A percentile compares a stretch with the other conserved stretches of the same genome.
phyloP scores from a whole-genome alignment of 2,329 filamentous ascomycete genomes.

The Colletotrichum tabaci region DNA sequence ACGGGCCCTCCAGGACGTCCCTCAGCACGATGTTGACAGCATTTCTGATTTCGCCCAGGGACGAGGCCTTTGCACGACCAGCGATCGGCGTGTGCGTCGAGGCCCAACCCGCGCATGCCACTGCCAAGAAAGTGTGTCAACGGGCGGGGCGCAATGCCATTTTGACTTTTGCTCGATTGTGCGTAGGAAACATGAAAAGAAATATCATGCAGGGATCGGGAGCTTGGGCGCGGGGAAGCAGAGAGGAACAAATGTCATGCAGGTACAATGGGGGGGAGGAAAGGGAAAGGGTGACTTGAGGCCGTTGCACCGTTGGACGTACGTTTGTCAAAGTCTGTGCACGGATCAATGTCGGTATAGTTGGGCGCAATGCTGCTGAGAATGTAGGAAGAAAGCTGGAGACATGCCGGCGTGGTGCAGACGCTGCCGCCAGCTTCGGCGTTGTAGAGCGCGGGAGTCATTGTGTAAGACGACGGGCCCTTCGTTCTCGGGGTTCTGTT shows the following conservation, averaged over 20 bases:
- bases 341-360: constrained; percentile 76
- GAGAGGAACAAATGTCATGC: constrained; percentile 14
- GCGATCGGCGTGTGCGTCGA: constrained; percentile 74
- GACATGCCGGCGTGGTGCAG: constrained; percentile 47
- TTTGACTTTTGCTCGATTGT: background rate
- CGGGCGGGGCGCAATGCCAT: constrained; percentile 4
- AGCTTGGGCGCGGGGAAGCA: constrained; percentile 9
- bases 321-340: constrained; percentile 75
- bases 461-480: background rate
- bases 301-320: background rate
- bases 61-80: constrained; percentile 72
- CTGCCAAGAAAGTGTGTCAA: constrained; percentile 34
- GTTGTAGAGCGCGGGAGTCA: constrained; percentile 17
- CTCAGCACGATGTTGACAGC: constrained; percentile 70
- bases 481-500: background rate
- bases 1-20: constrained; percentile 73
- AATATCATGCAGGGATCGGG: background rate
- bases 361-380: constrained; percentile 51
- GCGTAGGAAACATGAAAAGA: background rate
- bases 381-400: constrained; percentile 49
- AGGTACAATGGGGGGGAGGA: background rate
- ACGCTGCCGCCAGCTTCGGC: constrained; percentile 20
- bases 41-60: constrained; percentile 72
- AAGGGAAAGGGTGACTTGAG: background rate
- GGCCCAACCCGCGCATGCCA: constrained; percentile 77